Evolutionary conservation across 2,329 filamentous ascomycete genomes (phyloP).

Genomic region (Fusarium tupiense): DNA sequence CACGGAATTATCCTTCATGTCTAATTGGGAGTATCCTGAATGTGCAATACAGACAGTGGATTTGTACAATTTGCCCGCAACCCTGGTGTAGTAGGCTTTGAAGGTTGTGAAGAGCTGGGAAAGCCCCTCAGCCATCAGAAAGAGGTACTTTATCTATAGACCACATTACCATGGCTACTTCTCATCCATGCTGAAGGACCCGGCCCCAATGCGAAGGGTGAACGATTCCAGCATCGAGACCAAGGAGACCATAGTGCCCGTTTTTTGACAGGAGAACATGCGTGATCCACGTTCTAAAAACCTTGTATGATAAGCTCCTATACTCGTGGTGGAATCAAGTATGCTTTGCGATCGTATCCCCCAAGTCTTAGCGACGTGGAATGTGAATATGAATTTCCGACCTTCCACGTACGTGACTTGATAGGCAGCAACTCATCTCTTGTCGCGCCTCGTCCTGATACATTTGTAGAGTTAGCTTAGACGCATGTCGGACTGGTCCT

Average conservation of each 20-base stretch:
- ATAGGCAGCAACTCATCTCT: not conserved
- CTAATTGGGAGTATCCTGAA: not conserved
- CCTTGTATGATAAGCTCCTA: not conserved
- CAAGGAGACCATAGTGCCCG: slow-evolving; percentile 59
- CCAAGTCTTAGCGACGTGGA: not conserved
- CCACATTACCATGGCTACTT: slow-evolving; percentile 66
- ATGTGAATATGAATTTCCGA: not conserved
- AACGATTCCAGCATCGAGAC: slow-evolving; percentile 82
- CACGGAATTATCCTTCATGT: not conserved
- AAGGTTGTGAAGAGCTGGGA: fast-evolving
- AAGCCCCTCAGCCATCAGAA: not conserved
- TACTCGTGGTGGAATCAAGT: not conserved
- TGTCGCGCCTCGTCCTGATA: not conserved
- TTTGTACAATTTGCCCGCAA: not conserved
- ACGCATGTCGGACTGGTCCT: not conserved
- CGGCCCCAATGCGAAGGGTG: slow-evolving; percentile 81
- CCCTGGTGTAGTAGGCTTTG: not conserved
- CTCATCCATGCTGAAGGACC: slow-evolving; percentile 75
- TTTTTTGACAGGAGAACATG: not conserved
- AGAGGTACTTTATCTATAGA: slow-evolving; percentile 47
- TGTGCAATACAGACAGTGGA: not conserved
- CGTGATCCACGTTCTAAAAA: not conserved
- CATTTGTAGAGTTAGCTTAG: not conserved
- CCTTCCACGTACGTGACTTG: not conserved
- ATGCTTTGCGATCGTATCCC: not conserved